Conservation (phyloP, 2,329 filamentous ascomycete genomes). For the Ceratocystis destructans region DNA sequence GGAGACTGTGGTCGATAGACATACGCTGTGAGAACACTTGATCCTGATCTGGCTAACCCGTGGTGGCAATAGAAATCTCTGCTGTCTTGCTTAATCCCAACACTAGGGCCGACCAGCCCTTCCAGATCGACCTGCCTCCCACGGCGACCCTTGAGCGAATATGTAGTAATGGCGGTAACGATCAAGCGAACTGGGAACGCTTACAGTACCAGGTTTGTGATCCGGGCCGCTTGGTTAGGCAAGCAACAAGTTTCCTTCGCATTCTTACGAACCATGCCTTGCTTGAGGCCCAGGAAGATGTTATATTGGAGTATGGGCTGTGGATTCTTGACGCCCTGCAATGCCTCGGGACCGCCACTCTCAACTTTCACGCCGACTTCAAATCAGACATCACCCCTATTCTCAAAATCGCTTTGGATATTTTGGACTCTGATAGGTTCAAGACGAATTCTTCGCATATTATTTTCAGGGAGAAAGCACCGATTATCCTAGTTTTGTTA, state of each 20-base stretch:
- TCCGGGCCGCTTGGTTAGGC: conserved; percentile 33
- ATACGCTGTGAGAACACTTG: neutral
- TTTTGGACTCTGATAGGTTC: conserved; percentile 23
- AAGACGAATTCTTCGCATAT: conserved; percentile 11
- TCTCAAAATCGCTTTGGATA: conserved; percentile 28
- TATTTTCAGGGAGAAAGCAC: conserved; percentile 20
- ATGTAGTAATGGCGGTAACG: conserved; percentile 19
- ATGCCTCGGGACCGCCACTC: conserved; percentile 31
- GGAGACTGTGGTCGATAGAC: too few species aligned
- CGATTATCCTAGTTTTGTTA: conserved; percentile 27
- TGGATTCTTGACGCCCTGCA: conserved; percentile 40
- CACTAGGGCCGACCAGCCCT: conserved; percentile 19
- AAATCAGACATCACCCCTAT: conserved; percentile 27
- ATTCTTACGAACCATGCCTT: conserved; percentile 32
- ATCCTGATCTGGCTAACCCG: conserved; percentile 8
- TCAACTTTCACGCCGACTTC: conserved; percentile 27
- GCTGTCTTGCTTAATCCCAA: conserved; percentile 16
- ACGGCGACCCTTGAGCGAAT: conserved; percentile 28
- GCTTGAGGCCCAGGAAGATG: conserved; percentile 26
- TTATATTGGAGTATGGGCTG: conserved; percentile 28
- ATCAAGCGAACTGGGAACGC: conserved; percentile 22
- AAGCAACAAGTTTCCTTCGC: conserved; percentile 33
- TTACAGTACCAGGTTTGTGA: conserved; percentile 31
- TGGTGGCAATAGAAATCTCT: conserved; percentile 14
- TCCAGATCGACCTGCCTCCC: conserved; percentile 29